Conservation (phyloP, 176 grass and related monocot genomes). For the Panicum miliaceum region DNA sequence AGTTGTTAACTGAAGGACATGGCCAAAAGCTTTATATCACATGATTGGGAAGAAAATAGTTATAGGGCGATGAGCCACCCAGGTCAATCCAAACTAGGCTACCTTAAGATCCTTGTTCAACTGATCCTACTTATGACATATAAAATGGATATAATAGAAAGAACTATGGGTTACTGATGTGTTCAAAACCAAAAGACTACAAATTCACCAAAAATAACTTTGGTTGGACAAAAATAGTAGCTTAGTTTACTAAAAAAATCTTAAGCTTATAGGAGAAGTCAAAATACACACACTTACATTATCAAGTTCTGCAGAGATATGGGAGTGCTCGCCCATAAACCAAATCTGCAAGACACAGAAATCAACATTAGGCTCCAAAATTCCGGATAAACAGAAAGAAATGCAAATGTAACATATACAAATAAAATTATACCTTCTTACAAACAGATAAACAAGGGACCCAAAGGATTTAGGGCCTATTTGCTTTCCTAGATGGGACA, state of each 20-base stretch:
- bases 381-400: constrained; percentile 9
- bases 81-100: background rate
- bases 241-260: constrained; percentile 11
- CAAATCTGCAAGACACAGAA: constrained; percentile 72
- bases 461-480: background rate
- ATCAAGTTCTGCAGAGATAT: constrained; percentile 91
- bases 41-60: constrained; percentile 11
- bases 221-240: background rate
- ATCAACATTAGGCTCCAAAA: constrained; percentile 18
- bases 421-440: background rate
- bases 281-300: constrained; percentile 60
- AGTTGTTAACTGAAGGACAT: background rate
- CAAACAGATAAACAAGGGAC: background rate
- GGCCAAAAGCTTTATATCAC: background rate
- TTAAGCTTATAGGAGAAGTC: background rate
- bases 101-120: background rate
- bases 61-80: background rate
- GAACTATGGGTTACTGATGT: background rate
- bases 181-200: background rate
- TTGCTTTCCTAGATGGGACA: background rate
- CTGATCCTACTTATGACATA: background rate
- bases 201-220: constrained; percentile 27
- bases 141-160: background rate
- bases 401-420: background rate
- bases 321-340: constrained; percentile 99